A percentile compares a stretch with the other conserved stretches of the same genome.
These are phyloP conservation scores for Canavalia ensiformis DNA, from an alignment of 306 rosid species.

Conservation along the genomic window DNA sequence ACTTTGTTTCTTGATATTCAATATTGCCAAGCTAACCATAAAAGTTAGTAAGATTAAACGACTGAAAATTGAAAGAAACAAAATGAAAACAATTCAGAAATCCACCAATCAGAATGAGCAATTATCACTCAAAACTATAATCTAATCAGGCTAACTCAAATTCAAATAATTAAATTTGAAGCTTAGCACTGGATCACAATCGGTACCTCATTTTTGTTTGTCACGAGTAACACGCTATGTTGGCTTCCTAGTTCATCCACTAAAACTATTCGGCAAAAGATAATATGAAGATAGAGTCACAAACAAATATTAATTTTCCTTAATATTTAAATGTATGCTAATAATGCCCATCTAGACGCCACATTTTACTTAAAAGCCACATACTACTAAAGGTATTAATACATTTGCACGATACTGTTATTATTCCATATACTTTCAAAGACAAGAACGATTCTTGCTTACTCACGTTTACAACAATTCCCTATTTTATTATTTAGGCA, in stretches of 20 bases:
- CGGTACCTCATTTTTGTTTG: neutral
- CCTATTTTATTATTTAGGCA: constrained; percentile 2
- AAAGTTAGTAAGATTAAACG: neutral
- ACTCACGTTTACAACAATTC: constrained; percentile 12
- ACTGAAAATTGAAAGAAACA: neutral
- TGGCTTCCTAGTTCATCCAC: constrained; percentile 4
- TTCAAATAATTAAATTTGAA: constrained; percentile 21
- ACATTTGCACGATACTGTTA: neutral
- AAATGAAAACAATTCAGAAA: neutral
- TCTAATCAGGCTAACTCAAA: neutral
- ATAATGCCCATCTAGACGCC: neutral
- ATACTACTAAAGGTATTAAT: neutral
- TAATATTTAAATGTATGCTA: neutral
- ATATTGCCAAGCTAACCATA: constrained; percentile 1
- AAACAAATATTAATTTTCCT: neutral
- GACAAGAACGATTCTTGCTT: neutral
- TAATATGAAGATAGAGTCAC: neutral
- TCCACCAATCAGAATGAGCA: constrained; percentile 1
- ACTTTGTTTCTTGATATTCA: constrained; percentile 4
- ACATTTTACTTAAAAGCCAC: constrained; percentile 29
- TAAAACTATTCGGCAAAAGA: constrained; percentile 17
- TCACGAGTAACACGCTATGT: neutral
- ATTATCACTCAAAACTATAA: constrained; percentile 2
- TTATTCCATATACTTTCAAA: constrained; percentile 5
- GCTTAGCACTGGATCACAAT: neutral